Evolutionary conservation across 1,139 yeast species (phyloP), one percentile per base, ranked within the genome.

Genomic region (Candida dubliniensis): DNA sequence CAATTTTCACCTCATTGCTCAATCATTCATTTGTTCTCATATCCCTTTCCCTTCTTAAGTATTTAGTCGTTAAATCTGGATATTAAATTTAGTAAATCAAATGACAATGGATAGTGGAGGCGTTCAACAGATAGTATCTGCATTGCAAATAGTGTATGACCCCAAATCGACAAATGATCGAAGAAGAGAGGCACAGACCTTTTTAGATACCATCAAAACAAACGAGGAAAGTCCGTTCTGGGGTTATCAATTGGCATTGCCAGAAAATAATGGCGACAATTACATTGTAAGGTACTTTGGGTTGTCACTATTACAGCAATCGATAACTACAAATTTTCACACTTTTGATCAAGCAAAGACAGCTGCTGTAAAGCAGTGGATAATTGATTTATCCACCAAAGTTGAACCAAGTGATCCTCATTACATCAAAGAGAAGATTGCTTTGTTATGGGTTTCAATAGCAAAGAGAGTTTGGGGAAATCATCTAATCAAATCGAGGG

Each of bases 391-490:
- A 45, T 82, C 91, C 27, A 71, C 71, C 38, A 77, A 81, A 46
- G 76, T 85, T 1, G 63, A 71, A 13, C 67, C 70, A n/a, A 63
- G 68, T 23, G 97, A 93, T 61, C 96, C 98, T 9, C 93, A 90
- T 63, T 95, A 84, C 55, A 74, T 95, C 45, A 88, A 85, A 58
- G 98, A 91, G 59, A 95, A 95, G 64, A 62, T 91, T 40, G 96
- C 98, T 4, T 84, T 81, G 52, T 67, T 93, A 23, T 91, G 98
- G 97, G 96, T 88, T 0, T 85, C 90, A 34, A 74, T 93, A 10
- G 96, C 96, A n/a, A 93, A 95, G 59, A 76, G 96, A 44, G 77
- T 82, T 33, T 95, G 99, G 99, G 98, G 98, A 8, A 71, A 75
- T 40, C 77, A 65, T 46, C 56, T 73, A 27, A 61, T 70, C 32